These are phyloP conservation scores for Inga laurina DNA, from an alignment of 306 rosid genomes.

Conservation along the genomic window DNA sequence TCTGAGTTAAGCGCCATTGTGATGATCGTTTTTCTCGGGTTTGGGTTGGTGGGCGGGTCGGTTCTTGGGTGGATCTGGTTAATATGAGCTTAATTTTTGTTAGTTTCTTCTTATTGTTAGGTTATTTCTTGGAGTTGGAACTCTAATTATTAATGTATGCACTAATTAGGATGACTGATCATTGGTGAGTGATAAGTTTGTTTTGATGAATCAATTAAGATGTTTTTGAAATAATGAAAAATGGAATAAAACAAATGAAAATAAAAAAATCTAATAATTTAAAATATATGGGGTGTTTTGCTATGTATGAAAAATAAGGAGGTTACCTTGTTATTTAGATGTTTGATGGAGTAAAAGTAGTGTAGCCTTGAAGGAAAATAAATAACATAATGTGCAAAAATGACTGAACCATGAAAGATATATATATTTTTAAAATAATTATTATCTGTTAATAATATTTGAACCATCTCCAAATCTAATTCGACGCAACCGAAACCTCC, in stretches of 20 bases:
- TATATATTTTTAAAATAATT: no score
- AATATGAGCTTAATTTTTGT: slow-evolving; percentile 33
- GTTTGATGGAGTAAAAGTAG: not conserved
- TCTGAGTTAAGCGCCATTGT: slow-evolving; percentile 80
- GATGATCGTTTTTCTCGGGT: slow-evolving; percentile 79
- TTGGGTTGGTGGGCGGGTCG: slow-evolving; percentile 87
- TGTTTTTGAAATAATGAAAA: not conserved
- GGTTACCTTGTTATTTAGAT: not conserved
- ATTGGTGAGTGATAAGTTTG: not conserved
- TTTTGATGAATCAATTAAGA: not conserved
- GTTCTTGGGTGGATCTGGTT: slow-evolving; percentile 91
- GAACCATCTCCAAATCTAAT: no score
- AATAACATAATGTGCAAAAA: not conserved
- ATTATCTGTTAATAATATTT: no score
- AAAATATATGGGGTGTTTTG: not conserved
- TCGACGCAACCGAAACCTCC: no score
- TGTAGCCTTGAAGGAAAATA: not conserved
- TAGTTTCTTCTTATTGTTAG: not conserved
- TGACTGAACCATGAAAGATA: not conserved
- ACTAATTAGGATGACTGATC: not conserved
- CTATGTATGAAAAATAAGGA: not conserved
- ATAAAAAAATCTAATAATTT: no score
- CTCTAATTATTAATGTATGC: not conserved
- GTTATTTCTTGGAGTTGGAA: not conserved
- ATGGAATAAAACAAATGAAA: not conserved